A percentile compares a stretch with the other conserved stretches of the same genome.
Evolutionary conservation across 768 basidiomycete species (phyloP).

Genomic region (Termitomyces sp.): DNA sequence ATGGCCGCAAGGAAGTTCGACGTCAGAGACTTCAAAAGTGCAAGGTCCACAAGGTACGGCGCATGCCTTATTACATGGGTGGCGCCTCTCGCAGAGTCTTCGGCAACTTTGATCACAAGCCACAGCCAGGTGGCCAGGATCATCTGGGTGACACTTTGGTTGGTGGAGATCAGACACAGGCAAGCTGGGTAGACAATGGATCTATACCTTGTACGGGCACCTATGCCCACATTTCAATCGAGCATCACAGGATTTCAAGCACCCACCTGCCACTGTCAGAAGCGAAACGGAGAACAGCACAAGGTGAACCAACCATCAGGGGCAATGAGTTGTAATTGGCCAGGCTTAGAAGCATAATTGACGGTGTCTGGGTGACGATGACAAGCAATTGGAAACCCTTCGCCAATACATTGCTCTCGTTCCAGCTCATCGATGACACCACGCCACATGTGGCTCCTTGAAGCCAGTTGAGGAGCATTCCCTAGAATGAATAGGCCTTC

Average conservation of each 20-base stretch:
- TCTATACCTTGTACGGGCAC: conserved; percentile 55
- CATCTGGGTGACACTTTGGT: conserved; percentile 57
- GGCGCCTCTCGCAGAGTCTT: conserved; percentile 48
- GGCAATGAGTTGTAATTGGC: conserved; percentile 43
- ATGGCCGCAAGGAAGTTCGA: conserved; percentile 61
- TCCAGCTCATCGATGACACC: conserved; percentile 57
- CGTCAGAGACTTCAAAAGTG: conserved; percentile 38
- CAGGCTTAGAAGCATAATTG: conserved; percentile 45
- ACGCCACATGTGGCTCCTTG: conserved; percentile 55
- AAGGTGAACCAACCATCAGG: conserved; percentile 46
- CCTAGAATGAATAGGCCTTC: conserved; percentile 75
- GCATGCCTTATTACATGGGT: conserved; percentile 58
- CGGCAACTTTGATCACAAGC: conserved; percentile 46
- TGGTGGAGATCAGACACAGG: background rate
- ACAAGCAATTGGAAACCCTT: conserved; percentile 55
- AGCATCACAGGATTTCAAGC: conserved; percentile 51
- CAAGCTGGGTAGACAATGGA: background rate
- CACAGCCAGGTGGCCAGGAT: conserved; percentile 47
- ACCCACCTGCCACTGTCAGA: conserved; percentile 44
- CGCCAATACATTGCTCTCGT: conserved; percentile 39
- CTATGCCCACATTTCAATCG: conserved; percentile 59
- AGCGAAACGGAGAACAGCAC: background rate
- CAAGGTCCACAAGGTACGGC: conserved; percentile 52
- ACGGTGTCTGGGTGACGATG: conserved; percentile 46
- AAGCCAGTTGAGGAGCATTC: conserved; percentile 52